Base-by-base conservation (phyloP, 371 early-diverging fungal genomes). In the Mucor piriformis region DNA sequence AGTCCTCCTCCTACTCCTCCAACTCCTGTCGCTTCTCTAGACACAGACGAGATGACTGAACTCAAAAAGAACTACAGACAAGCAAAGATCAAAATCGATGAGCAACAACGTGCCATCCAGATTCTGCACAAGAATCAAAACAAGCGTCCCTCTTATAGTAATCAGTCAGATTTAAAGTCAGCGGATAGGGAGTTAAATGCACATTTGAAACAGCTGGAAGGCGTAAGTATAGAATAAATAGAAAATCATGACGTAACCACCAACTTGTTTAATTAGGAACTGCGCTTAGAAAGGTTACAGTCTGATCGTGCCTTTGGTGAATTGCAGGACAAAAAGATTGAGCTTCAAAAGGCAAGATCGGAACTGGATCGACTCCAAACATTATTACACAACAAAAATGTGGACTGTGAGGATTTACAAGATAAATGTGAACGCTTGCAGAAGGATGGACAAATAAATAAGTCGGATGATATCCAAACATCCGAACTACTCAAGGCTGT, bases 51-150 rank as follows among this genome's bases (percentile, higher is more conserved):
- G 2, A n/a, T 34, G 7, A 27, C 23, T 13, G 60, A 65, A 16
- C 16, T 59, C 6, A 29, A 35, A 6, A 37, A 50, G 16, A 61
- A 61, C 40, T 59, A 51, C 38, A 42, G 63, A 63, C 71, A 73
- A 56, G 66, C 72, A n/a, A 63, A 72, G 23, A 52, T 63, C 38
- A 68, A 60, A 7, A 66, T 72, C 25, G 70, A 72, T 33, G 65
- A 72, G 13, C 72, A 72, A 44, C 70, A 68, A 32, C 54, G 69
- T n/a, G 71, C 64, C 0, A 69, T 71, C 3, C 72, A 67, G 33
- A 46, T 46, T 5, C 11, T 46, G 3, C 16, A 46, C 1, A 21
- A 13, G 1, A 46, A 46, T 23, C 18, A 43, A 21, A 18, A 43
- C 20, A 46, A 24, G 3, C 7, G 21, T 7, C 12, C 25, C 13